Base-by-base conservation (phyloP, 1,284 basidiomycete genomes). In the Apiotrichum sp. region DNA sequence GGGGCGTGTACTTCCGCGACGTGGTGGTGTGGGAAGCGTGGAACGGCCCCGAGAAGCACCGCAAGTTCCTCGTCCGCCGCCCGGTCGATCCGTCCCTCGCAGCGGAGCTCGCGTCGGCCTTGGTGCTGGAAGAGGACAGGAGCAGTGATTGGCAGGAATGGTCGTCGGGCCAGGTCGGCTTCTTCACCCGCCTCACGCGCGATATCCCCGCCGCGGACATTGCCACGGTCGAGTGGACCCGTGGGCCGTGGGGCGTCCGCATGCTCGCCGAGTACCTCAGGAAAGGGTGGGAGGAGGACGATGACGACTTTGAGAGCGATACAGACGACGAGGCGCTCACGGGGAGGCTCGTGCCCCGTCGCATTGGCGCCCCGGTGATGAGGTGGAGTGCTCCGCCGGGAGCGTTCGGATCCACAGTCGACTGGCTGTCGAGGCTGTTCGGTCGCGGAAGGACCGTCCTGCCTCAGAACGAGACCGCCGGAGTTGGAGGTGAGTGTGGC, bases 21-120 rank as follows among this genome's bases (percentile, higher is more conserved):
- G 7, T 34, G 35, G 47, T 48, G 8, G 47, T 48, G 35, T 48
- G 47, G 47, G 47, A 48, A 22, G 47, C 47, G 33, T 48, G 47
- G 47, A 48, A 48, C 35, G 47, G 47, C 3, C 35, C 35, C 6
- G 47, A 48, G 16, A 35, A 16, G 35, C n/a, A 3, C 33, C 2
- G 31, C 4, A 48, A 48, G 47, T 48, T 16, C 22, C 22, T 48
- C 22, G 47, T 48, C 6, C 11, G 33, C 16, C 47, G 47, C n/a
- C 5, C n/a, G 2, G 4, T 39, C 8, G 16, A 22, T 9, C n/a
- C 14, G 16, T n/a, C 36, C 13, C 8, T 38, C 16, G 35, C 11
- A 9, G 34, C 22, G 3, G 16, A 34, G 16, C 13, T 48, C 9
- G 10, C 4, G 2, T 1, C 10, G 2, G 47, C 22, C 4, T 32